These are phyloP conservation scores for Yarrowia sp. DNA, from an alignment of 805 yeast species.

Conservation along the genomic window DNA sequence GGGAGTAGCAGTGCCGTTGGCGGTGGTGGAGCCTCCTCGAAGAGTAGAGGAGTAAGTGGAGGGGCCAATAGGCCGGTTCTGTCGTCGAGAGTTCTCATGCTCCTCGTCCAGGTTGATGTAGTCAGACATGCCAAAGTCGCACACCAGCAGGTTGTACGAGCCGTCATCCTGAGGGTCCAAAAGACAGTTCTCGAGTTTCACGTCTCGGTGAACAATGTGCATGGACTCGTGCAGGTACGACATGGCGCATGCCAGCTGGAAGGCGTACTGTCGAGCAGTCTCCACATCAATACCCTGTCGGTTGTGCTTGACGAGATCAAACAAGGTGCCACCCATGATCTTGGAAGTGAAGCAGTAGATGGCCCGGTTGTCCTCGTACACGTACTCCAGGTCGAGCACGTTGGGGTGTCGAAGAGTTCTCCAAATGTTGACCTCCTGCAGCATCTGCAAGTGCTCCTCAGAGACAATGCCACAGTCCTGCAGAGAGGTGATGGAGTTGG, in stretches of 20 bases:
- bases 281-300: slow-evolving; percentile 41
- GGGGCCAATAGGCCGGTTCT: slow-evolving; percentile 17
- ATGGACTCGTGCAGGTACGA: slow-evolving; percentile 59
- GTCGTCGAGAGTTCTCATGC: slow-evolving; percentile 18
- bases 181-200: slow-evolving; percentile 77
- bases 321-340: slow-evolving; percentile 74
- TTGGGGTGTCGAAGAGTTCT: slow-evolving; percentile 59
- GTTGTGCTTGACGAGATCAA: slow-evolving; percentile 66
- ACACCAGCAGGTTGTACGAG: slow-evolving; percentile 51
- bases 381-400: slow-evolving; percentile 60
- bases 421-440: slow-evolving; percentile 78
- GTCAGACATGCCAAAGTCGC: slow-evolving; percentile 87
- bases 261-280: slow-evolving; percentile 42
- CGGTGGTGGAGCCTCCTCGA: neutral
- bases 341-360: slow-evolving; percentile 71
- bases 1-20: slow-evolving; percentile 18
- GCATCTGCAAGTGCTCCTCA: slow-evolving; percentile 50
- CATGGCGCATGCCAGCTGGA: slow-evolving; percentile 59
- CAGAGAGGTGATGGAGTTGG: slow-evolving; percentile 39
- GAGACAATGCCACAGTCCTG: slow-evolving; percentile 30
- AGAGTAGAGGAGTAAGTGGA: slow-evolving; percentile 13
- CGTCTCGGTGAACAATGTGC: slow-evolving; percentile 76
- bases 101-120: slow-evolving; percentile 30
- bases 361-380: slow-evolving; percentile 57
- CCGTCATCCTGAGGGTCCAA: slow-evolving; percentile 45